These are phyloP conservation scores for Cryptosporidium tyzzeri DNA, from an alignment of 169 alveolate genomes.

Conservation along the genomic window DNA sequence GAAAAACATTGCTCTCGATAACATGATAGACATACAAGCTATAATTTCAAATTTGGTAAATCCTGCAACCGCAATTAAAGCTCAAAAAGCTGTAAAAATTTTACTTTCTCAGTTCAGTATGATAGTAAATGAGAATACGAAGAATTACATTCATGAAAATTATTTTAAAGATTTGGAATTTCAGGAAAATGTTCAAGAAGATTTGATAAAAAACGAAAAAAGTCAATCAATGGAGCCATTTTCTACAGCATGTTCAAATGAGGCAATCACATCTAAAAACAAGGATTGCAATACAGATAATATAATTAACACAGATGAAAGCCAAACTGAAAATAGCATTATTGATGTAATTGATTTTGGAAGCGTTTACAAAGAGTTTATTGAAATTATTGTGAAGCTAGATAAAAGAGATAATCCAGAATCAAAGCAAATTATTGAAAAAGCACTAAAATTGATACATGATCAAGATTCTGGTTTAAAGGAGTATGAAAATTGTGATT, in stretches of 20 bases:
- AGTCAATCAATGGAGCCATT: slow-evolving; percentile 45
- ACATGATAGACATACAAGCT: slow-evolving; percentile 60
- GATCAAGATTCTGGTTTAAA: slow-evolving; percentile 12
- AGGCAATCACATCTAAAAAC: not conserved
- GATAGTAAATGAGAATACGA: slow-evolving; percentile 17
- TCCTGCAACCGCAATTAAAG: slow-evolving; percentile 67
- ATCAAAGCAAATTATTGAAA: not conserved
- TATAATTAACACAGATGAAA: not conserved
- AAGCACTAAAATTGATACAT: not conserved
- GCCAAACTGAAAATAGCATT: not conserved
- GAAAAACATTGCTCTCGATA: slow-evolving; percentile 38
- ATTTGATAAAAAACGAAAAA: not conserved
- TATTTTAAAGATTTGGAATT: not conserved
- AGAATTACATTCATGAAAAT: not conserved
- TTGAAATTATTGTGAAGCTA: not conserved
- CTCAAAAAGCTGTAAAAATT: slow-evolving; percentile 63
- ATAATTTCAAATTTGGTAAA: slow-evolving; percentile 42
- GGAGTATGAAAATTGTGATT: slow-evolving; percentile 27
- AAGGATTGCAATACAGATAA: not conserved
- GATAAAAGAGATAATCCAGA: not conserved
- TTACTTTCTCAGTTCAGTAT: slow-evolving; percentile 45
- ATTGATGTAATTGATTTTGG: not conserved
- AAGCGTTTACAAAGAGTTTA: not conserved
- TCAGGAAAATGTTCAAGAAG: not conserved
- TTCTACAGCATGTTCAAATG: slow-evolving; percentile 57